Evolutionary conservation across 2,329 filamentous ascomycete genomes (phyloP).

Genomic region (Aureobasidium sp.): DNA sequence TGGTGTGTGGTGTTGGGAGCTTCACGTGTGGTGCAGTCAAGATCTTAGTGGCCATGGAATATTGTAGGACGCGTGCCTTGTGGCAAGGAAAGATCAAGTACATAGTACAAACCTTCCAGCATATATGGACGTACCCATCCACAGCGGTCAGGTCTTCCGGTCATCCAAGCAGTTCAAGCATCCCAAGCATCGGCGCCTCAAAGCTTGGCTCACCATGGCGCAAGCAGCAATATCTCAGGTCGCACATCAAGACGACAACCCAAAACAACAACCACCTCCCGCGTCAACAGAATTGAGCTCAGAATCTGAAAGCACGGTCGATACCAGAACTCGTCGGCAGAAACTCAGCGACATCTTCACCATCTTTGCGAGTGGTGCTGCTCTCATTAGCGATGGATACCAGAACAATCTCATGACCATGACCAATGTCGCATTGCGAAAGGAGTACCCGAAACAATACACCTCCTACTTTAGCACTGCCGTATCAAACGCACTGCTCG

Average conservation of each 20-base stretch:
- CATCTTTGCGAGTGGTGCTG: conserved; percentile 24
- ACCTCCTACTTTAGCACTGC: conserved; percentile 16
- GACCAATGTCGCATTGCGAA: conserved; percentile 27
- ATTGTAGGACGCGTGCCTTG: too few species aligned
- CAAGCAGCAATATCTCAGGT: background rate
- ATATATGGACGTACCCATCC: background rate
- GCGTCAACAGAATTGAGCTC: background rate
- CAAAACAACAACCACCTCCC: background rate
- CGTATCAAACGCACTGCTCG: conserved; percentile 25
- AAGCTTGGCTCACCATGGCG: background rate
- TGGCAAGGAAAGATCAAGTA: background rate
- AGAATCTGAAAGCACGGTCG: background rate
- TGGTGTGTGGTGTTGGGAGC: too few species aligned
- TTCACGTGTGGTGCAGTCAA: too few species aligned
- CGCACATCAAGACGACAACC: background rate
- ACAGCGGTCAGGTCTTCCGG: background rate
- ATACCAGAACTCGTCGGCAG: conserved; percentile 16
- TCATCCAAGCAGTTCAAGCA: background rate
- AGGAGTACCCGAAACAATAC: conserved; percentile 19
- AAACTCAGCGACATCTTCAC: conserved; percentile 15
- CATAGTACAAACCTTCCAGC: background rate
- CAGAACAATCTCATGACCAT: conserved; percentile 31
- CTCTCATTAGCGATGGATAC: conserved; percentile 29
- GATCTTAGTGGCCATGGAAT: too few species aligned
- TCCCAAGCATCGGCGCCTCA: background rate